Evolutionary conservation across 208 protist genomes (phyloP).

Genomic region (Trichomonas tenax): DNA sequence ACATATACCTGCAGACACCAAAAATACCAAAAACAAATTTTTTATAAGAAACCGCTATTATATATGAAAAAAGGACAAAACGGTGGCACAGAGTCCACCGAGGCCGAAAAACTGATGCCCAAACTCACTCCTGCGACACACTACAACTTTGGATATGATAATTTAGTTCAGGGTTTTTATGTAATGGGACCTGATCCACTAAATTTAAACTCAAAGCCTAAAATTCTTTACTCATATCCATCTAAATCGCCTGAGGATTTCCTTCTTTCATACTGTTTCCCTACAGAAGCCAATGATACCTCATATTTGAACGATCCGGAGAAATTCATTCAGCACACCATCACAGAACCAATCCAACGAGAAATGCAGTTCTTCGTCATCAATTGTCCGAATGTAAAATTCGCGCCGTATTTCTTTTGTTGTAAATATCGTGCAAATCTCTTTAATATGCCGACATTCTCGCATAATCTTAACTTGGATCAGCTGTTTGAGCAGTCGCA

Average conservation of each 20-base stretch:
- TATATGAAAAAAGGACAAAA: too few relatives aligned
- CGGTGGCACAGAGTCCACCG: too few relatives aligned
- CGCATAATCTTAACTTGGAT: background rate
- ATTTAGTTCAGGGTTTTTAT: background rate
- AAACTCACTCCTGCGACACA: background rate
- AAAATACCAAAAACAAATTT: too few relatives aligned
- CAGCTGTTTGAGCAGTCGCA: background rate
- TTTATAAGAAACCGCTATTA: too few relatives aligned
- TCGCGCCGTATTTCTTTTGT: background rate
- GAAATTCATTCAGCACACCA: background rate
- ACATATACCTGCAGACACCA: too few relatives aligned
- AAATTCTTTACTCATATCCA: background rate
- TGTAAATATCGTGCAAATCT: background rate
- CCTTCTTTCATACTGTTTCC: background rate
- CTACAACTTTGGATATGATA: background rate
- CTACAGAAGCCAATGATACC: background rate
- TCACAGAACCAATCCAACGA: background rate
- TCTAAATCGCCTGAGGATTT: background rate
- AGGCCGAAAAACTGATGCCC: background rate
- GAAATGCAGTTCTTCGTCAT: background rate
- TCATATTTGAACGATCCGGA: background rate
- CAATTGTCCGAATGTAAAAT: background rate
- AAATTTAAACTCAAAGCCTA: background rate
- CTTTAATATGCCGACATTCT: background rate
- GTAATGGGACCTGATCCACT: background rate